These are phyloP conservation scores for Albizia julibrissin DNA, from an alignment of 306 rosid genomes.

Conservation along the genomic window DNA sequence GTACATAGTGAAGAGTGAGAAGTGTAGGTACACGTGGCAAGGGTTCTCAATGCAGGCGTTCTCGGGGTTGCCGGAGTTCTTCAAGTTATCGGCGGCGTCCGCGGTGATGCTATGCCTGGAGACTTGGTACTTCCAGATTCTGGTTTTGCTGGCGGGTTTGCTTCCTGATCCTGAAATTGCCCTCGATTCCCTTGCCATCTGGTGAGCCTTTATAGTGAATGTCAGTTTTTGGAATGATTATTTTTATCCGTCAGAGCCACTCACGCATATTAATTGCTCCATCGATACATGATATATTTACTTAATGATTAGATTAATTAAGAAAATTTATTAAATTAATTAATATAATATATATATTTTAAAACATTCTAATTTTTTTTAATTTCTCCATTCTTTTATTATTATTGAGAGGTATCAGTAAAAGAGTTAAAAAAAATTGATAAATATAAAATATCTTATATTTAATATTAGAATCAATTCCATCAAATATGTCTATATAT, in stretches of 20 bases:
- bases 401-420: no score
- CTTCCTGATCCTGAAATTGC: slow-evolving; percentile 70
- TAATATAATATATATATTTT: no score
- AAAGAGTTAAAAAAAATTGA: no score
- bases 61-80: slow-evolving; percentile 52
- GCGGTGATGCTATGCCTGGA: slow-evolving; percentile 83
- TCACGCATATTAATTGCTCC: no score
- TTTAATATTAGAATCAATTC: not conserved
- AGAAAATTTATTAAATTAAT: no score
- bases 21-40: slow-evolving; percentile 59
- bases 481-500: not conserved
- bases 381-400: no score
- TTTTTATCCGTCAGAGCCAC: no score
- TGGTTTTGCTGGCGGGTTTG: slow-evolving; percentile 75
- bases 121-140: slow-evolving; percentile 75
- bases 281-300: no score
- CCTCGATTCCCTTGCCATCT: slow-evolving; percentile 66
- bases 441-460: no score
- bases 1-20: slow-evolving; percentile 60
- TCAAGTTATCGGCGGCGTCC: slow-evolving; percentile 64
- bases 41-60: slow-evolving; percentile 59
- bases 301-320: no score
- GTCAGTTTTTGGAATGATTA: no score
- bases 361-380: no score
- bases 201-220: slow-evolving; percentile 37